phyloP scores from a whole-genome alignment of 2,329 filamentous ascomycete genomes.

The Claviceps monticola region DNA sequence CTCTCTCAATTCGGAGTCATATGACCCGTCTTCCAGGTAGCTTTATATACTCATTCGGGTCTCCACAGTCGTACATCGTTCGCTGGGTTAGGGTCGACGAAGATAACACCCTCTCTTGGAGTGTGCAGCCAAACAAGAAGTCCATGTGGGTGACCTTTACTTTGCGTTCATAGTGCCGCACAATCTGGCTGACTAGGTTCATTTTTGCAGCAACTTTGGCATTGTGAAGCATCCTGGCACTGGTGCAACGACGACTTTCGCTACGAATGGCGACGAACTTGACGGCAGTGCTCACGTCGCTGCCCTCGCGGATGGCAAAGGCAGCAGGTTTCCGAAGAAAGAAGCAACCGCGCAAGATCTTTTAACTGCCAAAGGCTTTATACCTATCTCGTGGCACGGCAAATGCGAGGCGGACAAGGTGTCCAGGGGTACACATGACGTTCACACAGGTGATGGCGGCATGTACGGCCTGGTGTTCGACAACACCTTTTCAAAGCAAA shows the following conservation, averaged over 20 bases:
- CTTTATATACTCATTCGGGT: slow-evolving; percentile 8
- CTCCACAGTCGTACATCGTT: slow-evolving; percentile 81
- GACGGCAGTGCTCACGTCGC: slow-evolving; percentile 31
- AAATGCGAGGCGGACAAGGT: slow-evolving; percentile 97
- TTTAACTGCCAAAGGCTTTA: slow-evolving; percentile 51
- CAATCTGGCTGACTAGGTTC: slow-evolving; percentile 8
- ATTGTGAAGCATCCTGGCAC: slow-evolving; percentile 92
- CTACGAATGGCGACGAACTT: slow-evolving; percentile 29
- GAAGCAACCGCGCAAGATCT: slow-evolving; percentile 50
- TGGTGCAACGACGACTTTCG: slow-evolving; percentile 34
- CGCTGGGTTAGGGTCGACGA: slow-evolving; percentile 91
- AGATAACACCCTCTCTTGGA: slow-evolving; percentile 92
- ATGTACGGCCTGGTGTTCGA: slow-evolving; percentile 97
- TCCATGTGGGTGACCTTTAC: slow-evolving; percentile 49
- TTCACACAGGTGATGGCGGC: slow-evolving; percentile 59
- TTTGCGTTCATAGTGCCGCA: background rate
- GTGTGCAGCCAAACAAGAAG: slow-evolving; percentile 93
- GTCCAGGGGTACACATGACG: slow-evolving; percentile 77
- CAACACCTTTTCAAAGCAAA: slow-evolving; percentile 95
- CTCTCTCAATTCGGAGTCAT: background rate
- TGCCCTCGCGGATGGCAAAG: slow-evolving; percentile 29
- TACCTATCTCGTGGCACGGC: slow-evolving; percentile 70
- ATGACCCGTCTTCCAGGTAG: background rate
- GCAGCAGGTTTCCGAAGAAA: slow-evolving; percentile 37
- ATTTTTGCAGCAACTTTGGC: slow-evolving; percentile 61